These are phyloP conservation scores for Trypanosoma cruzi DNA, from an alignment of 208 protist species.

Conservation along the genomic window DNA sequence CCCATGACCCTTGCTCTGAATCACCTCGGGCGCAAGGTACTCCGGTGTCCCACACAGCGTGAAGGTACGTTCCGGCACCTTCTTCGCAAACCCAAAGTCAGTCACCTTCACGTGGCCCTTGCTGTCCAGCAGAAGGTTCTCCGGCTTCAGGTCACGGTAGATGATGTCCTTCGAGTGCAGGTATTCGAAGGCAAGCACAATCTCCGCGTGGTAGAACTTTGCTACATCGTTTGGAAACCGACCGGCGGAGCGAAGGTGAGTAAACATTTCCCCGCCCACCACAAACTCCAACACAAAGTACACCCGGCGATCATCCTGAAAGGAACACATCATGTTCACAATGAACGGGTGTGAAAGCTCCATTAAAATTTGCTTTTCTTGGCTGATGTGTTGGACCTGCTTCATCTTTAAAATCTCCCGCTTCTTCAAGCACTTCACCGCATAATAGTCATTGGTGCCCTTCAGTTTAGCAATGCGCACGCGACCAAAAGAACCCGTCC, in stretches of 20 bases:
- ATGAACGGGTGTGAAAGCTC: conserved; percentile 94
- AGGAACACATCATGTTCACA: conserved; percentile 94
- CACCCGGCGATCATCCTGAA: conserved; percentile 93
- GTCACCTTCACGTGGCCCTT: conserved; percentile 89
- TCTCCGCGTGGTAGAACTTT: conserved; percentile 94
- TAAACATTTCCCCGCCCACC: conserved; percentile 92
- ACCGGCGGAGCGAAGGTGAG: conserved; percentile 82
- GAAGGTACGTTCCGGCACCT: conserved; percentile 79
- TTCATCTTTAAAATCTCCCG: conserved; percentile 89
- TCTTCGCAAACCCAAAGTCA: conserved; percentile 91
- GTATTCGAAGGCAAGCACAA: conserved; percentile 92
- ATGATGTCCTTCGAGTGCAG: conserved; percentile 92
- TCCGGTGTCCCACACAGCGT: conserved; percentile 91
- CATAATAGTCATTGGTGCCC: conserved; percentile 84
- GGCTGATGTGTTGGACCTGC: conserved; percentile 85
- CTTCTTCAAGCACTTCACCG: conserved; percentile 92
- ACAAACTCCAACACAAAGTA: conserved; percentile 95
- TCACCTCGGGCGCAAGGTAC: conserved; percentile 94
- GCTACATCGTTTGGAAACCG: conserved; percentile 87
- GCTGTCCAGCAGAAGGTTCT: conserved; percentile 80
- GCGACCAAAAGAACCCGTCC: conserved; percentile 93
- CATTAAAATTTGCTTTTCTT: conserved; percentile 92
- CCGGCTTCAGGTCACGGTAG: conserved; percentile 86
- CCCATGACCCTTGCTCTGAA: conserved; percentile 92
- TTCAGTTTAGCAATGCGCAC: conserved; percentile 91